Percentiles rank a stretch among this genome's conserved stretches.
Evolutionary conservation across 2,329 filamentous ascomycete genomes (phyloP).

Genomic region (Sclerotiophoma versabilis): DNA sequence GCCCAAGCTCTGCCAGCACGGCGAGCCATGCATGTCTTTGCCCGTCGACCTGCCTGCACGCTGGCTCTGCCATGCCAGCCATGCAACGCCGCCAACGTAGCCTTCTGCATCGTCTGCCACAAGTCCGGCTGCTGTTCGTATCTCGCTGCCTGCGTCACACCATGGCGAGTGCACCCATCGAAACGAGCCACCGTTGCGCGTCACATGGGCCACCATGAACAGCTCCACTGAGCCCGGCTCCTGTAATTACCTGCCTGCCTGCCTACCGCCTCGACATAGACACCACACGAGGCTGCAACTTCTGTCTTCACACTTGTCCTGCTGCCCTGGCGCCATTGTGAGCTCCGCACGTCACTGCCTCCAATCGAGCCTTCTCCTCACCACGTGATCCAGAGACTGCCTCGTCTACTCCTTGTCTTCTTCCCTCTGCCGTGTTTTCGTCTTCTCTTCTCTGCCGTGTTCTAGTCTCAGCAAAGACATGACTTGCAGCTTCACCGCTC

Average conservation of each 20-base stretch:
- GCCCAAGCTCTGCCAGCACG: slow-evolving; percentile 15
- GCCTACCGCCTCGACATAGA: too few species aligned
- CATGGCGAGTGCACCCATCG: slow-evolving; percentile 7
- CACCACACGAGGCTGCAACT: slow-evolving; percentile 25
- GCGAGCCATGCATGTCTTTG: too few species aligned
- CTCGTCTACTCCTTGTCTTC: background rate
- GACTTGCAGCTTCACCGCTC: slow-evolving; percentile 33
- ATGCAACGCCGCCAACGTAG: slow-evolving; percentile 1
- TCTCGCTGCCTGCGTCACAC: slow-evolving; percentile 10
- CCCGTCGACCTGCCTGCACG: slow-evolving; percentile 14
- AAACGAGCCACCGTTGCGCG: slow-evolving; percentile 11
- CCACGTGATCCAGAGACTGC: background rate
- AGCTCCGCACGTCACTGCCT: slow-evolving; percentile 20
- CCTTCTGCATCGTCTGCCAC: background rate
- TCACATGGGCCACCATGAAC: slow-evolving; percentile 25
- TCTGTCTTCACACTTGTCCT: slow-evolving; percentile 29
- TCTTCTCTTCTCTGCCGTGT: background rate
- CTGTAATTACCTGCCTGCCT: slow-evolving; percentile 22
- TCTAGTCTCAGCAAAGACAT: background rate
- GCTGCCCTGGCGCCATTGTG: slow-evolving; percentile 34
- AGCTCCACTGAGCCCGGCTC: slow-evolving; percentile 21
- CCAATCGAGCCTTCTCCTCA: background rate
- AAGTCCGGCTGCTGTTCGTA: background rate
- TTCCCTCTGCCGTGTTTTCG: background rate
- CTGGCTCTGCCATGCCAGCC: slow-evolving; percentile 16